Conservation (phyloP, 1,284 basidiomycete genomes). For the Cutaneotrichosporon sp. region DNA sequence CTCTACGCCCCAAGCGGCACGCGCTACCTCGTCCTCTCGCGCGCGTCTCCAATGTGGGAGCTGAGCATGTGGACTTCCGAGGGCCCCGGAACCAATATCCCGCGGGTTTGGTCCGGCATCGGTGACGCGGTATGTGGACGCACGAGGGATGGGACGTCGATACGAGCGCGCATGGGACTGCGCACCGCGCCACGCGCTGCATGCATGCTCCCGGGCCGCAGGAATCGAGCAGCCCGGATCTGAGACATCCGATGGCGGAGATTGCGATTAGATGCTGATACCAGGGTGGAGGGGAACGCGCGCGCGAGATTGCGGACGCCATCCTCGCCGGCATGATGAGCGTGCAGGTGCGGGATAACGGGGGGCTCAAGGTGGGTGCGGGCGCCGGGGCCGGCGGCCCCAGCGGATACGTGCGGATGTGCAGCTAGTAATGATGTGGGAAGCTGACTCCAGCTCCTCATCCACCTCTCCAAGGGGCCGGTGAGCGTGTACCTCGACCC, state of each 20-base stretch:
- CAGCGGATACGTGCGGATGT: not conserved
- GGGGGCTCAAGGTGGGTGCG: conserved; percentile 20
- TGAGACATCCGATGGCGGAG: not conserved
- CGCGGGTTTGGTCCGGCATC: conserved; percentile 17
- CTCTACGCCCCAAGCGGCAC: conserved; percentile 12
- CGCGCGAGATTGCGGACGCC: conserved; percentile 14
- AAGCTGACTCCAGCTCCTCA: conserved; percentile 18
- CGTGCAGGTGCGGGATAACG: conserved; percentile 10
- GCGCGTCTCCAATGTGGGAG: conserved; percentile 11
- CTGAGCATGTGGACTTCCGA: conserved; percentile 14
- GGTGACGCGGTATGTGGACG: conserved; percentile 11
- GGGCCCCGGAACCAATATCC: not conserved
- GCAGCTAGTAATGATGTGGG: not conserved
- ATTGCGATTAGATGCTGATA: conserved; percentile 9
- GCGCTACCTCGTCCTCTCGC: conserved; percentile 20
- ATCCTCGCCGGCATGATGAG: conserved; percentile 19
- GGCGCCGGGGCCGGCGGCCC: not conserved
- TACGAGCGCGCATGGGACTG: not conserved
- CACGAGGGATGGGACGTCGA: no score
- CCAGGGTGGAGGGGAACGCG: conserved; percentile 11
- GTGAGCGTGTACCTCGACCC: conserved; percentile 14
- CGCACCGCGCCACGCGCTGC: not conserved
- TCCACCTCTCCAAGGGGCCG: conserved; percentile 5
- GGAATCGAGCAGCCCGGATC: not conserved
- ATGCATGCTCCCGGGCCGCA: not conserved